Evolutionary conservation across 2,329 filamentous ascomycete genomes (phyloP).

Genomic region (Penicillium sp.): DNA sequence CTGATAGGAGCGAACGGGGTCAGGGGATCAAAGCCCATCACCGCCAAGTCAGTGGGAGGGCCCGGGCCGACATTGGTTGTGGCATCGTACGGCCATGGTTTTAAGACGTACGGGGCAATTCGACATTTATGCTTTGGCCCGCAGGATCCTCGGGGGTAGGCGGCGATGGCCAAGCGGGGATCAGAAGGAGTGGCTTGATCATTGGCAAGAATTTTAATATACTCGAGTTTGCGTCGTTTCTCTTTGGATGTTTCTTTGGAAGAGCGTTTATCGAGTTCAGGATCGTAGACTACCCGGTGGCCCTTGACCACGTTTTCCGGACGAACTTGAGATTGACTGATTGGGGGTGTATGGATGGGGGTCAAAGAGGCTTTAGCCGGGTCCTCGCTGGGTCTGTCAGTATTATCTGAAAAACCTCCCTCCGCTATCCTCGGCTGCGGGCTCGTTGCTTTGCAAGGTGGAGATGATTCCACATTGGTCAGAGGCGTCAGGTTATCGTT

Average conservation of each 20-base stretch:
- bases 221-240: slow-evolving; percentile 54
- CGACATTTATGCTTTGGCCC: slow-evolving; percentile 71
- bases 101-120: slow-evolving; percentile 74
- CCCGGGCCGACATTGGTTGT: slow-evolving; percentile 84
- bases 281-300: slow-evolving; percentile 62
- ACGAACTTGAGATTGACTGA: slow-evolving; percentile 51
- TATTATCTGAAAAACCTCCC: slow-evolving; percentile 29
- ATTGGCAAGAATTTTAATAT: slow-evolving; percentile 53
- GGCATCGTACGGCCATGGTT: slow-evolving; percentile 77
- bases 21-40: slow-evolving; percentile 94
- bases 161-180: slow-evolving; percentile 71
- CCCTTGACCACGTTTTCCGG: slow-evolving; percentile 56
- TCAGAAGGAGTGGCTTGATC: slow-evolving; percentile 68
- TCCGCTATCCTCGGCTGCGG: slow-evolving; percentile 47
- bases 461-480: slow-evolving; percentile 66
- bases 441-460: slow-evolving; percentile 57
- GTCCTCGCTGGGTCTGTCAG: slow-evolving; percentile 14
- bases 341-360: slow-evolving; percentile 45
- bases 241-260: slow-evolving; percentile 48
- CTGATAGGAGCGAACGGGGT: slow-evolving; percentile 62
- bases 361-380: slow-evolving; percentile 36
- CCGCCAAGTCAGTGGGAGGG: slow-evolving; percentile 85
- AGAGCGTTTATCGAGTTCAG: slow-evolving; percentile 58
- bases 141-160: slow-evolving; percentile 62
- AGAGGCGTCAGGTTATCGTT: slow-evolving; percentile 62